Conservation (phyloP, 2,329 filamentous ascomycete genomes). For the Talaromyces sp. region DNA sequence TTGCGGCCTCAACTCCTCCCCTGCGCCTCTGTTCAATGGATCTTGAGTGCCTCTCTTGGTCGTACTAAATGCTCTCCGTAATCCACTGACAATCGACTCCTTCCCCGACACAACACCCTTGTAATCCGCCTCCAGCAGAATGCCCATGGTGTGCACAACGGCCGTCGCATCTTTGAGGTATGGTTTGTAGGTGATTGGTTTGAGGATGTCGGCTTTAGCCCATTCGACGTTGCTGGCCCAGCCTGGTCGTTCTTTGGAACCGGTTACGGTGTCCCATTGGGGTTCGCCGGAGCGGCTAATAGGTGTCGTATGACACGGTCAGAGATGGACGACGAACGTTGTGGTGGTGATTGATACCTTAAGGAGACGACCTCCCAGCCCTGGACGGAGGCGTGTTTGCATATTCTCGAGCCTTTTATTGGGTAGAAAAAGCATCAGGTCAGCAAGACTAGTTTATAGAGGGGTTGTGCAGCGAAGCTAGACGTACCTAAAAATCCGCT, state of each 20-base stretch:
- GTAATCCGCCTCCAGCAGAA: slow-evolving; percentile 95
- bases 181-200: slow-evolving; percentile 72
- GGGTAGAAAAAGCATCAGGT: neutral
- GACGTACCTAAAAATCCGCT: slow-evolving; percentile 79
- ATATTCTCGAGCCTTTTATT: slow-evolving; percentile 68
- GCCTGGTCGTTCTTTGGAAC: slow-evolving; percentile 63
- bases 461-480: slow-evolving; percentile 22
- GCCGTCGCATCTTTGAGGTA: slow-evolving; percentile 74
- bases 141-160: slow-evolving; percentile 93
- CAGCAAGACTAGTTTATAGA: neutral
- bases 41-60: slow-evolving; percentile 62
- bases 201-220: slow-evolving; percentile 83
- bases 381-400: slow-evolving; percentile 77
- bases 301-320: neutral
- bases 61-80: slow-evolving; percentile 72
- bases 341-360: slow-evolving; percentile 56
- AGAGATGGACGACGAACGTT: neutral
- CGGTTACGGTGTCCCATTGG: slow-evolving; percentile 75
- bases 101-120: slow-evolving; percentile 82
- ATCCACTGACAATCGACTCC: slow-evolving; percentile 73
- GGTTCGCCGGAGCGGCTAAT: slow-evolving; percentile 86
- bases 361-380: slow-evolving; percentile 93
- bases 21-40: slow-evolving; percentile 61
- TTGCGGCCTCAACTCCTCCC: slow-evolving; percentile 60
- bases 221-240: slow-evolving; percentile 84